A percentile compares a stretch with the other conserved stretches of the same genome.
phyloP scores from a whole-genome alignment of 1,284 basidiomycete genomes.

The Papiliotrema nemorosa region DNA sequence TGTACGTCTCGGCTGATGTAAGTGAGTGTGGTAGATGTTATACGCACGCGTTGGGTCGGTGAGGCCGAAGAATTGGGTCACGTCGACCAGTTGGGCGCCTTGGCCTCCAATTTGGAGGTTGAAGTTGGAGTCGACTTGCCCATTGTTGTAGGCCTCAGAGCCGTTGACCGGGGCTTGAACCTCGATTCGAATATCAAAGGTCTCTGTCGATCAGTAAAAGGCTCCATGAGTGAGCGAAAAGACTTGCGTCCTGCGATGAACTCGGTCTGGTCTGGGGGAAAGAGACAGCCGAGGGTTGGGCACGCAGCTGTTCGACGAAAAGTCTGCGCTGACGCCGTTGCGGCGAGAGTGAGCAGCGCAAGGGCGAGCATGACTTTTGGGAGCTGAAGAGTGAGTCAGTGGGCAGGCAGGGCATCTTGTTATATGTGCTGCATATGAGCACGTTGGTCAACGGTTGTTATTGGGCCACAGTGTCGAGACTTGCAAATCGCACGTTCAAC shows the following conservation, averaged over 20 bases:
- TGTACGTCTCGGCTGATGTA: slow-evolving; percentile 29
- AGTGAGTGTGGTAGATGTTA: neutral
- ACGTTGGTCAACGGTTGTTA: too few species aligned
- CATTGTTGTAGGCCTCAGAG: slow-evolving; percentile 47
- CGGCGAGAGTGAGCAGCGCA: slow-evolving; percentile 15
- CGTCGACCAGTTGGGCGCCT: slow-evolving; percentile 32
- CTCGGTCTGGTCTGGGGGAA: slow-evolving; percentile 34
- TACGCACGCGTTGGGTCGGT: slow-evolving; percentile 27
- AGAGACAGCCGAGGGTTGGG: slow-evolving; percentile 46
- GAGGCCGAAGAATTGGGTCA: slow-evolving; percentile 43
- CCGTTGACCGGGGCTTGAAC: slow-evolving; percentile 51
- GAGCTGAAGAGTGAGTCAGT: neutral
- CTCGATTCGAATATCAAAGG: slow-evolving; percentile 45
- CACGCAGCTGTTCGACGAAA: slow-evolving; percentile 47
- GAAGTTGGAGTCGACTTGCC: slow-evolving; percentile 39
- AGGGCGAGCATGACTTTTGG: slow-evolving; percentile 1
- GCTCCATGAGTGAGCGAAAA: neutral
- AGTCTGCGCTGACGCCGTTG: slow-evolving; percentile 39
- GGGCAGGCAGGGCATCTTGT: too few species aligned
- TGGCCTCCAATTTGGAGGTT: slow-evolving; percentile 39
- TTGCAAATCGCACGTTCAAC: too few species aligned
- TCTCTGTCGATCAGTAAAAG: slow-evolving; percentile 15
- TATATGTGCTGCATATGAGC: too few species aligned
- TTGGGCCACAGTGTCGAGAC: too few species aligned
- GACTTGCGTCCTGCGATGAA: slow-evolving; percentile 41